A percentile compares a stretch with the other conserved stretches of the same genome.
phyloP scores from a whole-genome alignment of 2,329 filamentous ascomycete species.

The Pestalotiopsis sp. region DNA sequence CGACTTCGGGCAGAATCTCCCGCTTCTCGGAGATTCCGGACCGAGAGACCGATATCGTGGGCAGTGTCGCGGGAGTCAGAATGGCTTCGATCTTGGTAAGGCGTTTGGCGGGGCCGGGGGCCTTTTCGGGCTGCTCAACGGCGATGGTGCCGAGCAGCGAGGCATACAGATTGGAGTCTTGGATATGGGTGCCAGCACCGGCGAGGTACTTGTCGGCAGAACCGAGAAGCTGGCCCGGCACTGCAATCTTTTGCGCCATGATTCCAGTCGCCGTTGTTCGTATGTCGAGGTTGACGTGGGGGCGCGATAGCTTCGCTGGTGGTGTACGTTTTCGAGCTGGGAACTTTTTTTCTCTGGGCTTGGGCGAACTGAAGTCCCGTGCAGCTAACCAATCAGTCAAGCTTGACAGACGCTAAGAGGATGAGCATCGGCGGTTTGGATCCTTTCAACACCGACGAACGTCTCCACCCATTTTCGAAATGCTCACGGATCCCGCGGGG shows the following conservation, averaged over 20 bases:
- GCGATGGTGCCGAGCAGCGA: constrained; percentile 77
- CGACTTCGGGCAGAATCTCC: constrained; percentile 80
- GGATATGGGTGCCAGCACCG: constrained; percentile 83
- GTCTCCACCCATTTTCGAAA: not conserved
- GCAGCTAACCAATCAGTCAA: not conserved
- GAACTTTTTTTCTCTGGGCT: not conserved
- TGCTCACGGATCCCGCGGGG: not conserved
- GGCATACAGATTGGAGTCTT: constrained; percentile 73
- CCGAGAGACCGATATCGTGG: constrained; percentile 58
- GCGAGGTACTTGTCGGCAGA: constrained; percentile 66
- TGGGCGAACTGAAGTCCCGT: not conserved
- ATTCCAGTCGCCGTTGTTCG: constrained; percentile 1
- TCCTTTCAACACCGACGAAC: not conserved
- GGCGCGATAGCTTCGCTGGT: not conserved
- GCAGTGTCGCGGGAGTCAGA: constrained; percentile 40
- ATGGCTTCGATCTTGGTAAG: constrained; percentile 58
- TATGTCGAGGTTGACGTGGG: not conserved
- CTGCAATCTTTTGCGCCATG: constrained; percentile 52
- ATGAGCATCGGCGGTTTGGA: not conserved
- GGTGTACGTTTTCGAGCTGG: not conserved
- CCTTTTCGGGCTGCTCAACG: constrained; percentile 49
- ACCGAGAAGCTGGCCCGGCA: constrained; percentile 83
- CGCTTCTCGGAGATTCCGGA: constrained; percentile 49
- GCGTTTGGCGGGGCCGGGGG: constrained; percentile 57
- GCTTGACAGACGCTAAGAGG: not conserved